Conservation (phyloP, 2,329 filamentous ascomycete species). For the Clonostachys solani region DNA sequence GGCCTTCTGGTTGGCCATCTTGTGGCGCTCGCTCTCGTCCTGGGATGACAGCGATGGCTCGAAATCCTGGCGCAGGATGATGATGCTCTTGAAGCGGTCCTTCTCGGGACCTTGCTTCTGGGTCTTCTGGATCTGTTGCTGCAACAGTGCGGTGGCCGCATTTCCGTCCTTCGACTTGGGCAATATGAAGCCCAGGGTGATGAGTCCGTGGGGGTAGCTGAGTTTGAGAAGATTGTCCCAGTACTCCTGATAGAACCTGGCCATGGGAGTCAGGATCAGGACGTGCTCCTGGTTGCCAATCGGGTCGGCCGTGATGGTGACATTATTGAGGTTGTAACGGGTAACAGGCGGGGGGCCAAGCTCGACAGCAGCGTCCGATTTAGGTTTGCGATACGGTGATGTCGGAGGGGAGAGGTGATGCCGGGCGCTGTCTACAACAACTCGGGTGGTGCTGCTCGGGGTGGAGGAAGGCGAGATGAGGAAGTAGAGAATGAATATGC, state of each 20-base stretch:
- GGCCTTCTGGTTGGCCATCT: constrained; percentile 82
- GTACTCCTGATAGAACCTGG: constrained; percentile 89
- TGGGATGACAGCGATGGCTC: constrained; percentile 78
- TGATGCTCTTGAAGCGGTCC: constrained; percentile 85
- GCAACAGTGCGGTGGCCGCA: constrained; percentile 74
- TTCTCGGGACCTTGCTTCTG: constrained; percentile 73
- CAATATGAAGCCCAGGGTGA: constrained; percentile 93
- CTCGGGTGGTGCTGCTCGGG: constrained; percentile 30
- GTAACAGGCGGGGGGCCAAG: constrained; percentile 72
- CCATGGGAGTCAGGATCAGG: constrained; percentile 88
- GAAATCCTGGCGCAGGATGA: constrained; percentile 93
- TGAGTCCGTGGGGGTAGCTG: constrained; percentile 87
- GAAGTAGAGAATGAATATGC: constrained; percentile 67
- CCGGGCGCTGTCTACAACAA: constrained; percentile 40
- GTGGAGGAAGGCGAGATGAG: constrained; percentile 50
- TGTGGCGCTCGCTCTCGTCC: constrained; percentile 84
- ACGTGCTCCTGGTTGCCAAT: constrained; percentile 78
- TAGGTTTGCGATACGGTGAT: constrained; percentile 35
- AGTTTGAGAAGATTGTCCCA: constrained; percentile 90
- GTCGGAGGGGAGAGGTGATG: constrained; percentile 38
- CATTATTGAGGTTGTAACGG: constrained; percentile 92
- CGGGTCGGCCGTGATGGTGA: constrained; percentile 76
- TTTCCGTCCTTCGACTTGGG: constrained; percentile 93
- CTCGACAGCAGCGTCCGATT: constrained; percentile 19
- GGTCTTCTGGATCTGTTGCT: constrained; percentile 79